These are phyloP conservation scores for Anaeromyces robustus DNA, from an alignment of 192 early-diverging fungal genomes.

Conservation along the genomic window DNA sequence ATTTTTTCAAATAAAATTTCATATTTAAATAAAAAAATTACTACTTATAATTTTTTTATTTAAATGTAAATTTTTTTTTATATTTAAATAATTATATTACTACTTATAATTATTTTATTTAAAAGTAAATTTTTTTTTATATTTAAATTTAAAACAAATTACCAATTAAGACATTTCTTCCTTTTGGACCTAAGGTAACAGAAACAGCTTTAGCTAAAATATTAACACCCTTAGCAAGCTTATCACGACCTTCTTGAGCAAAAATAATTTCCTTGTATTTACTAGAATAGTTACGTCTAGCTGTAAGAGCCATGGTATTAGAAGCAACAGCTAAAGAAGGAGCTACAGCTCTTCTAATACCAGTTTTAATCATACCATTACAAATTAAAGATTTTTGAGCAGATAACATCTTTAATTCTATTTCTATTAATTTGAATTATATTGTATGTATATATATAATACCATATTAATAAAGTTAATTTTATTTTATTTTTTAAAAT, in stretches of 20 bases:
- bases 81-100: no score
- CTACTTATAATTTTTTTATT: no score
- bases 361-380: not conserved
- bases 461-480: no score
- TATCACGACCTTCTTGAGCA: constrained; percentile 87
- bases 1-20: not conserved
- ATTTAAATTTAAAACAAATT: not conserved
- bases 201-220: constrained; percentile 95
- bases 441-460: no score
- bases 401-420: not conserved
- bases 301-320: not conserved
- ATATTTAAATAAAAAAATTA: not conserved
- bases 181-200: constrained; percentile 98
- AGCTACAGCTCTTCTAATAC: not conserved
- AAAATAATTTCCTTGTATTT: constrained; percentile 96
- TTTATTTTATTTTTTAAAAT: no score
- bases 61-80: not conserved
- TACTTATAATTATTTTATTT: no score
- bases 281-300: constrained; percentile 37
- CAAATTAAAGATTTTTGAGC: not conserved
- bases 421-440: not conserved
- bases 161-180: constrained; percentile 93
- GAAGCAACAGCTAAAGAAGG: not conserved
- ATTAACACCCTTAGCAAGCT: constrained; percentile 87
- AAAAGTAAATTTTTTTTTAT: not conserved